Evolutionary conservation across 371 early-diverging fungal species (phyloP), one percentile per base, ranked within the genome.

Genomic region (Rhizopus arrhizus): DNA sequence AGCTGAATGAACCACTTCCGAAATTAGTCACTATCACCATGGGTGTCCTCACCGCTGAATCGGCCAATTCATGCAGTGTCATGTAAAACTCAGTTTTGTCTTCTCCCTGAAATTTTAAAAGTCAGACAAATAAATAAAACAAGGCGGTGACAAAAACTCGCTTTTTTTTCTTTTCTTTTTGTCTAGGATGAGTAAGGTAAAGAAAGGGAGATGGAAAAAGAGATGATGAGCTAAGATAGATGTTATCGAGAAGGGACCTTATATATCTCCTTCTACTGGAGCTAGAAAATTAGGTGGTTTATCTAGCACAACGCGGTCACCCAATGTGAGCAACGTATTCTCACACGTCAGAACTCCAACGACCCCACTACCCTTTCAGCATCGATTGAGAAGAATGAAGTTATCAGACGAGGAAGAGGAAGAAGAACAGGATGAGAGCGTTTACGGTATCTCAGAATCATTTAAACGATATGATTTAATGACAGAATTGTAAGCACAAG

Each of bases 381-480:
- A 60, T 29, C 61, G 64, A 8, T 46, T 61, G 32, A 56, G 43
- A 31, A 38, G 53, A 45, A 40, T 52, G 12, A 49, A 62, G 22
- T 38, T 51, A 34, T 42, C 49, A 22, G 64, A 64, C 12, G 68
- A 68, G 1, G 64, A 60, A 61, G 55, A 60, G 6, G 68, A 65
- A 32, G 61, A 64, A 4, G 47, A 57, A 5, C 11, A 48, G 12
- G 49, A 60, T 15, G 53, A 52, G 3, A 56, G 47, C 9, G 53
- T 42, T 3, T 45, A 61, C 38, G 16, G 36, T 3, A 58, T 52
- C 41, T 68, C 72, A 3, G 72, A 72, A 42, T 58, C 63, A 8
- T 77, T 72, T 49, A 67, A 66, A 42, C 62, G 60, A 41, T 84
- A 82, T 60, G 84, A 85, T 46, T 70, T 85, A 9, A 78, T 84